Evolutionary conservation across 257 asterid genomes (phyloP).

Genomic region (Lavandula angustifolia): DNA sequence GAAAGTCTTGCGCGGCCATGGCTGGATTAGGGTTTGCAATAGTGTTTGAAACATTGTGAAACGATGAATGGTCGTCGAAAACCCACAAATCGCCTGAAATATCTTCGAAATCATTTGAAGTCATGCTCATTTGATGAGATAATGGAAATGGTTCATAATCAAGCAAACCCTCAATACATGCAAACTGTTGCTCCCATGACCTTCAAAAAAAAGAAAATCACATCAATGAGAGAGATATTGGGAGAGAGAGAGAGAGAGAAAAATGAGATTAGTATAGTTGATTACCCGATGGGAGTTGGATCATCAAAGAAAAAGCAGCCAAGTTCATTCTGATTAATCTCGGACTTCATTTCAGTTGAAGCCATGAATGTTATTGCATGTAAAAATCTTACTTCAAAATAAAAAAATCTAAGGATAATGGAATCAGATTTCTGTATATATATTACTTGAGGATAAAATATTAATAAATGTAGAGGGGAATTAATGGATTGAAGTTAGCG

Average conservation of each 20-base stretch:
- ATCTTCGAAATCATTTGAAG: constrained; percentile 46
- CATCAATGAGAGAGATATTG: background rate
- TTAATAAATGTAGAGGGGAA: constrained; percentile 35
- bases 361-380: constrained; percentile 24
- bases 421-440: constrained; percentile 21
- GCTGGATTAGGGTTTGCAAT: constrained; percentile 24
- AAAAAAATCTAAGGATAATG: background rate
- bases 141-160: constrained; percentile 34
- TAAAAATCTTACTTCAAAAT: background rate
- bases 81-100: constrained; percentile 49
- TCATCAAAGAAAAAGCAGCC: constrained; percentile 42
- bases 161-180: constrained; percentile 29
- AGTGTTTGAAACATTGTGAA: background rate
- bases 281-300: constrained; percentile 44
- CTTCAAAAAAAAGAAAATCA: constrained; percentile 29
- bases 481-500: constrained; percentile 56
- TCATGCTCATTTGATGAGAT: constrained; percentile 16
- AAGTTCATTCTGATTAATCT: constrained; percentile 34
- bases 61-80: constrained; percentile 30
- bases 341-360: constrained; percentile 34
- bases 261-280: no score
- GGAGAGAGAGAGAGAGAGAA: background rate
- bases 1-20: constrained; percentile 6
- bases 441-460: constrained; percentile 15
- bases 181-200: constrained; percentile 44